Conservation (phyloP, 306 rosid genomes). For the Sicyos baderoa region DNA sequence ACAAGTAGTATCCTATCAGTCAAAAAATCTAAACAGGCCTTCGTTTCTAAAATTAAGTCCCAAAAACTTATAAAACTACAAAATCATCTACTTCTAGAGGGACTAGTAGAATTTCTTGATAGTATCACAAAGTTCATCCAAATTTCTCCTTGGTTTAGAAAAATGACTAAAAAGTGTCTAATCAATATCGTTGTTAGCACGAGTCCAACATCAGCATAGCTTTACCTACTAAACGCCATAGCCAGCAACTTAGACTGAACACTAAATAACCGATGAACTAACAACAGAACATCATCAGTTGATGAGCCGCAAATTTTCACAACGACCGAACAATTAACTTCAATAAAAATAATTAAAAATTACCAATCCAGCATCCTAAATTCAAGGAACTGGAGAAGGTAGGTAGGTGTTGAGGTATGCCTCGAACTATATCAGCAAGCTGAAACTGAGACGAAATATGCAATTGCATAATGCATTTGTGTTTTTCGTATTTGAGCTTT, state of each 20-base stretch:
- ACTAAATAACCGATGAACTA: not conserved
- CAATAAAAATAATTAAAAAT: not conserved
- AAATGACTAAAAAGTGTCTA: not conserved
- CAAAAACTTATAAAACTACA: not conserved
- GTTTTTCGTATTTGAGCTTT: too few species aligned
- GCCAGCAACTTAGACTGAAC: not conserved
- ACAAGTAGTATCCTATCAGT: not conserved
- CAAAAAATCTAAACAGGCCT: not conserved
- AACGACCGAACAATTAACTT: not conserved
- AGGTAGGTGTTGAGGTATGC: not conserved
- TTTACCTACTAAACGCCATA: not conserved
- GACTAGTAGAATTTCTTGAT: not conserved
- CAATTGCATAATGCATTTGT: too few species aligned
- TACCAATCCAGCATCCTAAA: not conserved
- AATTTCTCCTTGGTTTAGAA: not conserved
- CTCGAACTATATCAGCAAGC: too few species aligned
- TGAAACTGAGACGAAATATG: too few species aligned
- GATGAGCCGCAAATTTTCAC: not conserved
- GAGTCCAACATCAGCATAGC: not conserved
- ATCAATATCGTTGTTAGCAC: not conserved
- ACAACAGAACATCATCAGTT: not conserved
- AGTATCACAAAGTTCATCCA: not conserved
- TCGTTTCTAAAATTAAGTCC: not conserved
- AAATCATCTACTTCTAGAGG: conserved; percentile 4
- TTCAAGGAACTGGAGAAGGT: not conserved